Evolutionary conservation across 2,329 filamentous ascomycete species (phyloP).

Genomic region (Diatrype stigma): DNA sequence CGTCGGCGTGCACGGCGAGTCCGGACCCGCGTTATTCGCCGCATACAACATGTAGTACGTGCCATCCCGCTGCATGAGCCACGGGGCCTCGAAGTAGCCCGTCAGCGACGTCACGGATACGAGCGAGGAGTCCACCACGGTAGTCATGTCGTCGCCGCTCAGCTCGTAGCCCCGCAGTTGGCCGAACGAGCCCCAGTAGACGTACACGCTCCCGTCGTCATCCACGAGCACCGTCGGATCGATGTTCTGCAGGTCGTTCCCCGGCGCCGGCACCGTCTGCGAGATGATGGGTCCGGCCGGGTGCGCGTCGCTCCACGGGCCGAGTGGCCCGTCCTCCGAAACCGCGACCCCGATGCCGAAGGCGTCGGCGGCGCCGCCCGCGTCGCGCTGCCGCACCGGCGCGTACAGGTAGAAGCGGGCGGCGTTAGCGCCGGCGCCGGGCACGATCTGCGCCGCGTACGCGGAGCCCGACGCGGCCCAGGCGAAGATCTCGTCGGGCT

Average conservation of each 20-base stretch:
- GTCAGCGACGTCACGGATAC: slow-evolving; percentile 20
- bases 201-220: slow-evolving; percentile 29
- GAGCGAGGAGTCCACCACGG: slow-evolving; percentile 21
- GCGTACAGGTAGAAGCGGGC: slow-evolving; percentile 35
- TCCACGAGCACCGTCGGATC: slow-evolving; percentile 36
- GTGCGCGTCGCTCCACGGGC: slow-evolving; percentile 32
- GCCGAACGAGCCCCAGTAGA: slow-evolving; percentile 36
- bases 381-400: slow-evolving; percentile 26
- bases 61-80: slow-evolving; percentile 31
- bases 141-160: slow-evolving; percentile 31
- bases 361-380: slow-evolving; percentile 21
- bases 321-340: slow-evolving; percentile 25
- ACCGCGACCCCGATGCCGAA: slow-evolving; percentile 37
- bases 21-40: slow-evolving; percentile 32
- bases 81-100: slow-evolving; percentile 35
- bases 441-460: slow-evolving; percentile 33
- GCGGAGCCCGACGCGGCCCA: slow-evolving; percentile 31
- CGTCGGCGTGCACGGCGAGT: slow-evolving; percentile 34
- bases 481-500: slow-evolving; percentile 26
- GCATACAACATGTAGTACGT: slow-evolving; percentile 38
- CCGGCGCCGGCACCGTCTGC: slow-evolving; percentile 25
- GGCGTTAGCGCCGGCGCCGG: slow-evolving; percentile 24
- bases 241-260: slow-evolving; percentile 35
- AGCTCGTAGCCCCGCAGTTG: slow-evolving; percentile 31
- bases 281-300: slow-evolving; percentile 32